Base-by-base conservation (phyloP, 108 stramenopile genomes). In the Thalassiosira profunda region DNA sequence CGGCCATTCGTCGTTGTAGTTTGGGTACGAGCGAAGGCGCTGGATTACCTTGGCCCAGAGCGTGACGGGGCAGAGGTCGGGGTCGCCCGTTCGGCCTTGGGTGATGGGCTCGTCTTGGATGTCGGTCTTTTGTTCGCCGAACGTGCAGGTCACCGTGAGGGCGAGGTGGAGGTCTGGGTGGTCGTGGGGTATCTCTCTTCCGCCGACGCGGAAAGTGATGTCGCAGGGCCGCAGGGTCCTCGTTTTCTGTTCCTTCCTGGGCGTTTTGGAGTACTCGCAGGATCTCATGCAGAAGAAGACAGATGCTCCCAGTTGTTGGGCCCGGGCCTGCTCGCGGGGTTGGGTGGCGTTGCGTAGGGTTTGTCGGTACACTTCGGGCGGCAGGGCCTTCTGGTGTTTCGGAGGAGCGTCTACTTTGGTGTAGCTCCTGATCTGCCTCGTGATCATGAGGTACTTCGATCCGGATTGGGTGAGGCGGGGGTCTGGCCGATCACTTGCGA, bases 241-340 rank as follows among this genome's bases (percentile, higher is more conserved):
- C 25, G 49, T 64, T 36, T 5, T 51, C 38, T 49, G 47, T 3
- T 60, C 41, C 24, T 17, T 51, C 9, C 40, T n/a, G 15, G 43
- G 29, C n/a, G 24, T 23, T 5, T 56, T 34, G 14, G 31, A 24
- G 20, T 68, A 68, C 34, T 68, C 67, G 36, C 56, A 58, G 10
- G 67, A 68, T 45, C 67, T 26, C 67, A 68, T 68, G 18, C 33
- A 15, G 24, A 58, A 58, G 25, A 58, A 68, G 20, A 68, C n/a
- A 23, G 67, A 37, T 5, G 34, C 65, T 25, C 52, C 37, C 12
- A 67, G 53, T 10, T 23, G 10, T 10, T 8, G 0, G 12, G 56
- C 65, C 11, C 53, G 12, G 9, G 65, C 53, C 17, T 37, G 33
- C 28, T 44, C 55, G 41, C 65, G 12, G 8, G 53, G 65, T 20